Evolutionary conservation across 1,284 basidiomycete genomes (phyloP), one percentile per base, ranked within the genome.

Genomic region (Xerocomus cyaneibrunnescens): DNA sequence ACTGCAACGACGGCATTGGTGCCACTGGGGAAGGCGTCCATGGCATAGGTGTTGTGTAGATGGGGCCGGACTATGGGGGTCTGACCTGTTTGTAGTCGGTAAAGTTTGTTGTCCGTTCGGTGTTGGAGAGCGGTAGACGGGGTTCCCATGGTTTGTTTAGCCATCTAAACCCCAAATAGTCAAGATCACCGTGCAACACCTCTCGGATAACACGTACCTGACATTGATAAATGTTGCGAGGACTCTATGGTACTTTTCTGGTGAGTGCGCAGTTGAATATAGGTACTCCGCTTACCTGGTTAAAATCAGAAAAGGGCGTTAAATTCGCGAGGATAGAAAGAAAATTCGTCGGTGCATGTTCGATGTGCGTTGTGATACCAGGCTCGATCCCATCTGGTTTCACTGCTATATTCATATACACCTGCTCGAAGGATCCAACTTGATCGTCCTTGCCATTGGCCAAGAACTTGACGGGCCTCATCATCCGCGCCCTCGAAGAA

Each of bases 91-190:
- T 99, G 96, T 8, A 99, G 80, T 17, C 94, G 87, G 73, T 99
- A 99, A 48, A 99, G 84, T 74, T 99, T 99, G 80, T 99, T 99
- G 74, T 99, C 97, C 13, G 97, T 99, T 56, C 97, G 82, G 64
- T 94, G 91, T 62, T 83, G 81, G 27, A 98, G 70, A 4, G 94
- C 91, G 1, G 94, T 98, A 28, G 93, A 88, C 1, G 97, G 96
- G 27, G 97, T 99, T 35, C 97, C 97, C 97, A 99, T 99, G 1
- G 93, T 92, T 81, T 99, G 97, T 79, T 99, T 99, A 73, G 94
- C 94, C 97, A 99, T 99, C 87, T 98, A 60, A 25, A 52, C 2
- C 27, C 25, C 19, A 16, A 41, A 36, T 7, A 3, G 30, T 68
- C 42, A 57, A 48, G 52, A 52, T 36, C 50, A 21, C 22, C 16